Evolutionary conservation across 2,329 filamentous ascomycete species (phyloP).

Genomic region (Aspergillus thermomutatus): DNA sequence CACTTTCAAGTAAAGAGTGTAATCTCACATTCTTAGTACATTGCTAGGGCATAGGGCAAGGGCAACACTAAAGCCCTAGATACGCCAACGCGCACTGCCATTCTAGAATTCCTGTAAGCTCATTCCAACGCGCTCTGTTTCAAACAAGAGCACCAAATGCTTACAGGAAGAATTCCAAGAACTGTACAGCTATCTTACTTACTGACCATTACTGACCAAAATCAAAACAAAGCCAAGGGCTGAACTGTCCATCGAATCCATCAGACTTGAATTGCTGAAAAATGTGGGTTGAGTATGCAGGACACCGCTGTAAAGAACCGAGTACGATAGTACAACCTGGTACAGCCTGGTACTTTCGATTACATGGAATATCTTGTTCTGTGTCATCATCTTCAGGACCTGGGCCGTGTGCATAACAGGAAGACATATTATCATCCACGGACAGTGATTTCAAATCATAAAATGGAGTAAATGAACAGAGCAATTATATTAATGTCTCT

Average conservation of each 20-base stretch:
- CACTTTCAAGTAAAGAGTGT: not conserved
- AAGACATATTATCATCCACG: not conserved
- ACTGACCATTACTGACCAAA: too few relatives aligned
- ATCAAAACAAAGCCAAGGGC: not conserved
- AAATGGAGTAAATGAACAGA: too few relatives aligned
- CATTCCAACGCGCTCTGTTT: not conserved
- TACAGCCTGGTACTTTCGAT: not conserved
- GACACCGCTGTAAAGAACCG: not conserved
- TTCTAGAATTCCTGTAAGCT: not conserved
- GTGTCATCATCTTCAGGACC: not conserved
- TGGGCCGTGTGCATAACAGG: not conserved
- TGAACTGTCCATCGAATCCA: not conserved
- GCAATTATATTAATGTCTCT: not conserved
- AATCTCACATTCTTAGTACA: not conserved
- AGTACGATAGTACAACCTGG: not conserved
- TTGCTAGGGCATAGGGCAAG: not conserved
- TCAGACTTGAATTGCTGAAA: not conserved
- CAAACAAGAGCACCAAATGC: not conserved
- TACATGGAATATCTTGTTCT: not conserved
- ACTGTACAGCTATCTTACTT: not conserved
- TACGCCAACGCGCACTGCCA: not conserved
- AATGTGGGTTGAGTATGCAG: not conserved
- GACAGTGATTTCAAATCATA: not conserved
- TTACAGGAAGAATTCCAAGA: not conserved
- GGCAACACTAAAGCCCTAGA: not conserved